A percentile compares a stretch with the other conserved stretches of the same genome.
Conservation (phyloP, 2,329 filamentous ascomycete species). For the Ophiosphaerella narmari region DNA sequence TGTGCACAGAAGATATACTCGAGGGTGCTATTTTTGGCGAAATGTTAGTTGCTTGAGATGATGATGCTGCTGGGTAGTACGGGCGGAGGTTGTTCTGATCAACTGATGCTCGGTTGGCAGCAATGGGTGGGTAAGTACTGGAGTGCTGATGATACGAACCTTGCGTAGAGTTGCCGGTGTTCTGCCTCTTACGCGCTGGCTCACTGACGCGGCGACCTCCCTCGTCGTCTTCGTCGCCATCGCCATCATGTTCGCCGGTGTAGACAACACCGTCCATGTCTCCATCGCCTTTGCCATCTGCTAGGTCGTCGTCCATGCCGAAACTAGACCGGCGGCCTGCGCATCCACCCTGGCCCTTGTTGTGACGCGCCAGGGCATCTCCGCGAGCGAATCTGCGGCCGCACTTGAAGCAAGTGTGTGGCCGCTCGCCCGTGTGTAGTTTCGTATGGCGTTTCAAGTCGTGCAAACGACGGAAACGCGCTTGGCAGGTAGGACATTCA, state of each 20-base stretch:
- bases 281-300: conserved; percentile 56
- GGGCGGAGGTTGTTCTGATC: conserved; percentile 38
- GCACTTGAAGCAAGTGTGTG: conserved; percentile 93
- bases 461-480: conserved; percentile 89
- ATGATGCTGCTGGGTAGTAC: conserved; percentile 42
- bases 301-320: conserved; percentile 73
- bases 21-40: conserved; percentile 45
- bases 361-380: conserved; percentile 91
- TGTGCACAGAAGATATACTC: conserved; percentile 44
- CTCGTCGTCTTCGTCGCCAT: conserved; percentile 57
- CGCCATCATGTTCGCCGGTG: conserved; percentile 60
- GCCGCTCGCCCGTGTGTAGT: conserved; percentile 93
- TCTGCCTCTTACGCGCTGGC: conserved; percentile 73
- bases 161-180: conserved; percentile 59
- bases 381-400: conserved; percentile 93
- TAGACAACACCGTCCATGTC: conserved; percentile 69
- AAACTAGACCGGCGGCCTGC: conserved; percentile 89
- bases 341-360: conserved; percentile 93
- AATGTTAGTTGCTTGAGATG: conserved; percentile 45
- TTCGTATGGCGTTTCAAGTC: conserved; percentile 96
- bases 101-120: conserved; percentile 39
- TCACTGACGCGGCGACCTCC: conserved; percentile 65
- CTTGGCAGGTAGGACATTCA: conserved; percentile 88
- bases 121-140: conserved; percentile 78
- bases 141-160: conserved; percentile 68